These are phyloP conservation scores for Candida ipomoeae DNA, from an alignment of 805 yeast species.

Conservation along the genomic window DNA sequence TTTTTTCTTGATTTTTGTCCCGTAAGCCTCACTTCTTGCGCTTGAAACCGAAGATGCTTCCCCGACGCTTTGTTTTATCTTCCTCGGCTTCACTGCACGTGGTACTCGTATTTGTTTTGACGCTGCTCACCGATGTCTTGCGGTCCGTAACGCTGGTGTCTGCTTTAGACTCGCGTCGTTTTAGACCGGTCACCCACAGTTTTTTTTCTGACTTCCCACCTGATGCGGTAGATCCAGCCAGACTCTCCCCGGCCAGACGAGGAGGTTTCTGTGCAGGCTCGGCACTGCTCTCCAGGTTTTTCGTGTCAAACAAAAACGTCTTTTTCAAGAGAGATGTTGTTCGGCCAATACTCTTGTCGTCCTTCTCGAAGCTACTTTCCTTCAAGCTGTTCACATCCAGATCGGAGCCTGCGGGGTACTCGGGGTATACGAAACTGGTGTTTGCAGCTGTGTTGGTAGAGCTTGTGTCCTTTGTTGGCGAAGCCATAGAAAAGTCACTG, in stretches of 20 bases:
- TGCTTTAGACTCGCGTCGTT: conserved; percentile 26
- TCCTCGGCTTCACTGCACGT: conserved; percentile 7
- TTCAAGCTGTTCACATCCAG: conserved; percentile 2
- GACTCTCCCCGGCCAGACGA: conserved; percentile 1
- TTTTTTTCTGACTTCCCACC: conserved; percentile 28
- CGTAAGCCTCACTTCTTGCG: conserved; percentile 16
- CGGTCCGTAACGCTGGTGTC: conserved; percentile 16
- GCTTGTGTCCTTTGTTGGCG: conserved; percentile 1
- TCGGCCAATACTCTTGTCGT: conserved; percentile 7
- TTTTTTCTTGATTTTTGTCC: background rate
- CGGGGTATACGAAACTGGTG: background rate
- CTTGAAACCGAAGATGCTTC: conserved; percentile 37
- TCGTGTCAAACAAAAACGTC: conserved; percentile 26
- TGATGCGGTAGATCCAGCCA: background rate
- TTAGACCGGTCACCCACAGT: conserved; percentile 39
- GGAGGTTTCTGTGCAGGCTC: conserved; percentile 8
- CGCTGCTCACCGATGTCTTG: conserved; percentile 21
- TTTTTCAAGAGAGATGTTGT: conserved; percentile 27
- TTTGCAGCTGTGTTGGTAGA: background rate
- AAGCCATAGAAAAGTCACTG: conserved; percentile 23
- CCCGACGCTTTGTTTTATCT: conserved; percentile 17
- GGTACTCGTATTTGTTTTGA: conserved; percentile 10
- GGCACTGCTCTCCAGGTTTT: conserved; percentile 11
- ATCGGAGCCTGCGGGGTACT: conserved; percentile 1
- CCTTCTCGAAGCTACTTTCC: conserved; percentile 1